Conservation (phyloP, 163 green algal species). For the Smithsoniella earleae region DNA sequence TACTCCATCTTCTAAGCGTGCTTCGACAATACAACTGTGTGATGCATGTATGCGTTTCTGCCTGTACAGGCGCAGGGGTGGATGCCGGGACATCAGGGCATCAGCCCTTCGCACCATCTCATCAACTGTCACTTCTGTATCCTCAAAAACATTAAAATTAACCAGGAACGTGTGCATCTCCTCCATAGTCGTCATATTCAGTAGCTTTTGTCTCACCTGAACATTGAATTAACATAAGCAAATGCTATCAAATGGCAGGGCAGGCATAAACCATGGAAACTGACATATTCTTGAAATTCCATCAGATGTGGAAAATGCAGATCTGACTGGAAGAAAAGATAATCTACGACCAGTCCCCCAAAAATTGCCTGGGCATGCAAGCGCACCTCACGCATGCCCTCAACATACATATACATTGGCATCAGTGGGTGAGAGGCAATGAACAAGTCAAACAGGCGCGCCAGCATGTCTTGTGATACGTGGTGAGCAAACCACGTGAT, state of each 20-base stretch:
- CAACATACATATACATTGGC: conserved; percentile 77
- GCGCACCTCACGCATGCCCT: conserved; percentile 45
- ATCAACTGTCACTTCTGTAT: background rate
- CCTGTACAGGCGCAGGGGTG: background rate
- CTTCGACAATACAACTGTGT: conserved; percentile 10
- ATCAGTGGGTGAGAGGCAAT: conserved; percentile 79
- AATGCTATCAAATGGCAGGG: too few species aligned
- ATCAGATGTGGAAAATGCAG: too few species aligned
- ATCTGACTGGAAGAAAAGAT: too few species aligned
- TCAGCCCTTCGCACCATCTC: conserved; percentile 3
- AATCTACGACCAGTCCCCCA: too few species aligned
- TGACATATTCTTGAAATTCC: too few species aligned
- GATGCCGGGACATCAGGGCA: background rate
- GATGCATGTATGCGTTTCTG: background rate
- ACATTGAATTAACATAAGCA: too few species aligned
- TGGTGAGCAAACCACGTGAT: conserved; percentile 90
- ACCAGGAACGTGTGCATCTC: conserved; percentile 60
- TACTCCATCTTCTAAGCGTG: background rate
- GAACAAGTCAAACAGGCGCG: conserved; percentile 86
- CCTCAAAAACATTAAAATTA: conserved; percentile 34
- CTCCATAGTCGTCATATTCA: conserved; percentile 49
- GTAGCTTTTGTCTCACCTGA: conserved; percentile 40
- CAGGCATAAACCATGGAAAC: too few species aligned
- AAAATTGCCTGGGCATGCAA: too few species aligned
- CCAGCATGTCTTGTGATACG: conserved; percentile 39